Evolutionary conservation across 2,329 filamentous ascomycete species (phyloP), one percentile per base, ranked within the genome.

Genomic region (Tolypocladium endophyticum): DNA sequence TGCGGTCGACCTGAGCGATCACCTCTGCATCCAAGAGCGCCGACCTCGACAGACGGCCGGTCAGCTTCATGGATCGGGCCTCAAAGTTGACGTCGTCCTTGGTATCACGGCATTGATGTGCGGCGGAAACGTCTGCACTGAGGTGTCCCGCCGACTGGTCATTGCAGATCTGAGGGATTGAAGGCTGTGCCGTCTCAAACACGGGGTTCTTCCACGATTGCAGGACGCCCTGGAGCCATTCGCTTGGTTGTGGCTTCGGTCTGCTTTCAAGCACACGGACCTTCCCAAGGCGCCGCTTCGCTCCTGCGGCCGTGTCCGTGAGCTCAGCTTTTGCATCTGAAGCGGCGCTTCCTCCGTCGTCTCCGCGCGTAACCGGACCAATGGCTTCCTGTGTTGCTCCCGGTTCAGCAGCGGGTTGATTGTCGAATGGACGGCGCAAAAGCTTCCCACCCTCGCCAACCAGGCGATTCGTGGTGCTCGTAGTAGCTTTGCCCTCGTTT

Each of bases 1-100:
- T 99, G 18, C 77, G 80, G 70, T 97, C 93, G 1, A 99, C 87
- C 68, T 99, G 94, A 0, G 86, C 81, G 50, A 99, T 81, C 0
- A 96, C 77, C 56, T 82, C 74, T 0, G 89, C 89, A 9, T 73
- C 69, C 1, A 72, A 69, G 11, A 97, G 75, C 0, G 79, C 80
- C 5, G 76, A 67, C 64, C 86, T 89, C 0, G 86, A 89, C 1
- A 97, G 71, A 14, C 77, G 76, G 0, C 78, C 75, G 36, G 72
- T 65, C 4, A 76, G 59, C 9, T 41, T 68, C 61, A 67, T 66
- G 11, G 62, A 71, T 8, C 52, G 66, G 55, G 55, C 68, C 33
- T 74, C 70, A 43, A 73, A 70, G 20, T 70, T 57, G 33, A 73
- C 59, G 16, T 61, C 58, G 11, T 59, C 62, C 14, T 61, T 50